Evolutionary conservation across 2,329 filamentous ascomycete genomes (phyloP).

Genomic region (Neofusicoccum kwambonambiense): DNA sequence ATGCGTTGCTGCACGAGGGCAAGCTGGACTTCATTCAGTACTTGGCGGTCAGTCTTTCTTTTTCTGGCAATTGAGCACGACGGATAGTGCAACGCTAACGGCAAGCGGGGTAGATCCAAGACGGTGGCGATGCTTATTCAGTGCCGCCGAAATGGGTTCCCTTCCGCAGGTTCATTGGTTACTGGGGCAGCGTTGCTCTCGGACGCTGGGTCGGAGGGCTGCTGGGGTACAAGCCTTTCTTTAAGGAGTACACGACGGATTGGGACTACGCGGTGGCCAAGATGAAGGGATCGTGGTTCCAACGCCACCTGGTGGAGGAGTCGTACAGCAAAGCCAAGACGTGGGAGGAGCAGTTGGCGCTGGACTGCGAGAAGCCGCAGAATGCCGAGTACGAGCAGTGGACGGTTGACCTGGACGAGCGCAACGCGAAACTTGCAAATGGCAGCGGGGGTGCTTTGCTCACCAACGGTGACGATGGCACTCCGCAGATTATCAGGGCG

Average conservation of each 20-base stretch:
- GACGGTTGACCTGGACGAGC: neutral
- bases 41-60: conserved; percentile 26
- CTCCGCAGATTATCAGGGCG: too few species aligned
- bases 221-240: conserved; percentile 42
- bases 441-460: neutral
- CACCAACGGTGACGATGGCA: neutral
- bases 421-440: neutral
- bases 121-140: conserved; percentile 41
- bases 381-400: conserved; percentile 14
- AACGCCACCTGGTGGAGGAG: conserved; percentile 4
- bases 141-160: conserved; percentile 40
- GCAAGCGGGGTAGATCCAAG: conserved; percentile 34
- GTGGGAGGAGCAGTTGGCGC: neutral
- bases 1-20: conserved; percentile 28
- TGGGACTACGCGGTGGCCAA: conserved; percentile 28
- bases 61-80: too few species aligned
- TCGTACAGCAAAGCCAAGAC: conserved; percentile 4
- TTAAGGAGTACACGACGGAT: conserved; percentile 38
- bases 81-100: too few species aligned
- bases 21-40: conserved; percentile 34
- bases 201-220: conserved; percentile 41
- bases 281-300: conserved; percentile 10
- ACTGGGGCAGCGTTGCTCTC: conserved; percentile 32
- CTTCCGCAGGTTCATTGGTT: conserved; percentile 30
- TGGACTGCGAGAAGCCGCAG: neutral